Base-by-base conservation (phyloP, 345 rosid species). In the Turritis glabra region DNA sequence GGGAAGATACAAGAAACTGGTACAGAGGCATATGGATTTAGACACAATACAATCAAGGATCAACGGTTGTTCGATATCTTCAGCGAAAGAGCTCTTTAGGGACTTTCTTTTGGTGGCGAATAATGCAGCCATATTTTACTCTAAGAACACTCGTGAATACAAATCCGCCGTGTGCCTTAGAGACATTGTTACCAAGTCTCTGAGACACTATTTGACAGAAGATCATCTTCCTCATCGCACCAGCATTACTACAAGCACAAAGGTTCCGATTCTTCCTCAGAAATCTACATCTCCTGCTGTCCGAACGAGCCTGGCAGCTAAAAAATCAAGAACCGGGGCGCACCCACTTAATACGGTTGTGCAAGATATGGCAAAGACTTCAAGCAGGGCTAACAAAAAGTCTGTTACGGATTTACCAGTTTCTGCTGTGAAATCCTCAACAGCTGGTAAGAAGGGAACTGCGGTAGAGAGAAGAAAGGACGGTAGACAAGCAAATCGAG, bases 1-100 rank as follows among this genome's bases (percentile, higher is more conserved):
- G 54, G 92, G 92, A 78, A 87, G 96, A 72, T 91, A 91, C 82
- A 91, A 88, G 88, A 91, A 84, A 82, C 71, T 89, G 83, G 87
- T 93, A 25, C 43, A 79, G 35, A 86, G 79, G 64, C 96, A 88
- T 81, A 79, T 86, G 84, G 98, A 93, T 75, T 75, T 93, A 8
- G 87, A 93, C 72, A 87, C 87, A 21, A 75, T 91, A 71, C 85
- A 84, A 73, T 83, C 92, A 12, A 84, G 89, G 75, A 87, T 93
- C 66, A 69, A 74, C 2, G 75, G 75, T 59, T 59, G 71, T 21
- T 70, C 80, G 41, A 75, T 84, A 56, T 64, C 77, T 11, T 87
- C 97, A 33, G 80, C 79, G 2, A 75, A 78, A 46, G 96, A 89
- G 77, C 82, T 93, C 19, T 91, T 81, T 74, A 82, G 89, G 40